Percentiles rank a stretch among this genome's conserved stretches.
These are phyloP conservation scores for Boehmeria nivea DNA, from an alignment of 306 rosid genomes.

Conservation along the genomic window DNA sequence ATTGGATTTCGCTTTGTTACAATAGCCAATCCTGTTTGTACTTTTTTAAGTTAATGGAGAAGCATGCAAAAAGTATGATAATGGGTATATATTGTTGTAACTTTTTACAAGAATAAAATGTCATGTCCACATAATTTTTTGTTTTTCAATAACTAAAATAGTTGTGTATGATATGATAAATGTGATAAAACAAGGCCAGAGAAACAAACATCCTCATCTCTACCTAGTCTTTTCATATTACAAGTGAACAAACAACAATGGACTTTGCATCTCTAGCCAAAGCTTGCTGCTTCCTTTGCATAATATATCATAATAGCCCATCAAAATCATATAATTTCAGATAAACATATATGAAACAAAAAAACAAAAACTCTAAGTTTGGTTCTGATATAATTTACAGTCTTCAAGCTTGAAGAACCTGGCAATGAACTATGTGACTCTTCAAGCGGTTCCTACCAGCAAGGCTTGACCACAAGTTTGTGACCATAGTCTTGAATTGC, in stretches of 20 bases:
- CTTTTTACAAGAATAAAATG: neutral
- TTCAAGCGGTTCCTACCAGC: slow-evolving; percentile 77
- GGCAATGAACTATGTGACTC: slow-evolving; percentile 88
- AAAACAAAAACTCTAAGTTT: slow-evolving; percentile 11
- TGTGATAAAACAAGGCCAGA: slow-evolving; percentile 33
- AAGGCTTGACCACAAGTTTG: slow-evolving; percentile 76
- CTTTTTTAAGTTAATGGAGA: too few relatives aligned
- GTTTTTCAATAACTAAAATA: slow-evolving; percentile 23
- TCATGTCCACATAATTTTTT: slow-evolving; percentile 12
- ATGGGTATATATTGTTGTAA: too few relatives aligned
- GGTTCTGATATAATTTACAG: slow-evolving; percentile 26
- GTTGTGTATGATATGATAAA: slow-evolving; percentile 35
- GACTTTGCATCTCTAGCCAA: slow-evolving; percentile 12
- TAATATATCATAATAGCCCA: slow-evolving; percentile 7
- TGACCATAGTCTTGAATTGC: slow-evolving; percentile 69
- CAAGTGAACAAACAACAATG: slow-evolving; percentile 18
- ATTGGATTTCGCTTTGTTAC: too few relatives aligned
- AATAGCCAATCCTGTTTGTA: too few relatives aligned
- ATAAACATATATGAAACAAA: neutral
- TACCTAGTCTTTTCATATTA: slow-evolving; percentile 26
- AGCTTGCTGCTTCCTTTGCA: slow-evolving; percentile 10
- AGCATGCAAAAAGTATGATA: neutral
- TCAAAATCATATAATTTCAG: neutral
- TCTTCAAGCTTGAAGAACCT: slow-evolving; percentile 70
- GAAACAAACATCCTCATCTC: slow-evolving; percentile 25